These are phyloP conservation scores for Amanita polypyramis DNA, from an alignment of 768 basidiomycete genomes.

Conservation along the genomic window DNA sequence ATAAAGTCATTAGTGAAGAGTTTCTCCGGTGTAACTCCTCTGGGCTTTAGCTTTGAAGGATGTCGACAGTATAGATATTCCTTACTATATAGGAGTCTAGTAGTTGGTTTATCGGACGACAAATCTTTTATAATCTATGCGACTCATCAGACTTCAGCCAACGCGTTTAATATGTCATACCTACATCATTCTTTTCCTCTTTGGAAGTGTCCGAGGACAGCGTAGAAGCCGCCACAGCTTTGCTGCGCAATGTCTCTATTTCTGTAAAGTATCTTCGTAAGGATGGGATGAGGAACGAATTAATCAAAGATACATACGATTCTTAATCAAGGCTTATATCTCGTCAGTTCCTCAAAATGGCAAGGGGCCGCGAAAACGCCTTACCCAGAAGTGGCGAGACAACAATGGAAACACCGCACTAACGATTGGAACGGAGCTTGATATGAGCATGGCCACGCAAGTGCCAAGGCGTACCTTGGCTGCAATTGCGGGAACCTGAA, in stretches of 20 bases:
- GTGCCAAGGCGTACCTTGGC: slow-evolving; percentile 30
- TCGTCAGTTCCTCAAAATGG: background rate
- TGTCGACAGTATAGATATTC: background rate
- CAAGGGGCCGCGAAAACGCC: slow-evolving; percentile 11
- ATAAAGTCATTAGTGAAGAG: slow-evolving; percentile 46
- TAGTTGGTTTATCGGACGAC: slow-evolving; percentile 42
- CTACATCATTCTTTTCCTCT: slow-evolving; percentile 45
- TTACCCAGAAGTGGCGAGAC: slow-evolving; percentile 69
- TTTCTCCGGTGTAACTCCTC: slow-evolving; percentile 68
- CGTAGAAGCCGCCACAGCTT: slow-evolving; percentile 47
- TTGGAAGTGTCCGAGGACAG: slow-evolving; percentile 56
- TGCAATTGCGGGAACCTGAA: slow-evolving; percentile 72
- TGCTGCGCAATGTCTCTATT: slow-evolving; percentile 45
- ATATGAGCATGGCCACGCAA: background rate
- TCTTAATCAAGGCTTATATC: slow-evolving; percentile 64
- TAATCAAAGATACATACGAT: slow-evolving; percentile 40
- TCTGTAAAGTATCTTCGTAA: slow-evolving; percentile 27
- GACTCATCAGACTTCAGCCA: background rate
- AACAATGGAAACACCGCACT: slow-evolving; percentile 66
- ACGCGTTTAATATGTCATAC: background rate
- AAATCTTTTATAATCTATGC: slow-evolving; percentile 54
- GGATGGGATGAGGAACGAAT: background rate
- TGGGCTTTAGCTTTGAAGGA: background rate
- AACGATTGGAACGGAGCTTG: background rate
- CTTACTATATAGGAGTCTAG: slow-evolving; percentile 65